A percentile compares a stretch with the other conserved stretches of the same genome.
phyloP scores from a whole-genome alignment of 495 filamentous ascomycete species.

The Platismatia glauca region DNA sequence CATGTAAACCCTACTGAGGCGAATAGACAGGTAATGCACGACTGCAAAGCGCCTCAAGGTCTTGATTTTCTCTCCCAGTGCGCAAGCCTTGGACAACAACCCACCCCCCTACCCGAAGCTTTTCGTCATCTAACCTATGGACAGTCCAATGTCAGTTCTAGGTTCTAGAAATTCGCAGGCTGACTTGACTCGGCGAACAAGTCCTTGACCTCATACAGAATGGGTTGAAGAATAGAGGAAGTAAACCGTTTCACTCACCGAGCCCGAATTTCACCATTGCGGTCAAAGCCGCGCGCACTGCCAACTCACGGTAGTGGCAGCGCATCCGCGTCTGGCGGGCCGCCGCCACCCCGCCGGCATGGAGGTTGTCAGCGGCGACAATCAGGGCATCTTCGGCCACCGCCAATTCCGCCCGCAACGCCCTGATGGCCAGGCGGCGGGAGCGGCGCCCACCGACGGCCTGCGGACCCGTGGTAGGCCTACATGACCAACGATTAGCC shows the following conservation, averaged over 20 bases:
- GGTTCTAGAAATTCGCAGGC: constrained; percentile 4
- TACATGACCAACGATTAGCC: constrained; percentile 13
- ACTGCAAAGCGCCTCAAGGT: constrained; percentile 10
- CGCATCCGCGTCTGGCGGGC: neutral
- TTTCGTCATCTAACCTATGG: constrained; percentile 9
- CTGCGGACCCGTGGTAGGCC: too few species aligned
- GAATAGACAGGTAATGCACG: constrained; percentile 7
- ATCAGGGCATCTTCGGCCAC: constrained; percentile 6
- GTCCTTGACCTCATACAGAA: constrained; percentile 9
- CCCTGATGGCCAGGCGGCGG: constrained; percentile 7
- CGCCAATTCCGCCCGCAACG: constrained; percentile 2
- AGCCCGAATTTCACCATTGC: constrained; percentile 5
- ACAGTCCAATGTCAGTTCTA: constrained; percentile 9
- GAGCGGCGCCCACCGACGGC: too few species aligned
- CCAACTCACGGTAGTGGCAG: neutral
- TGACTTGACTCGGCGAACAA: constrained; percentile 6
- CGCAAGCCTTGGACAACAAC: constrained; percentile 9
- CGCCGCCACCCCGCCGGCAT: constrained; percentile 1
- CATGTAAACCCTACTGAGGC: constrained; percentile 4
- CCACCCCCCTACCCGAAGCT: constrained; percentile 5
- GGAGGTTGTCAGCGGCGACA: neutral
- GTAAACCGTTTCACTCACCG: constrained; percentile 2
- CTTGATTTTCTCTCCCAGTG: constrained; percentile 1
- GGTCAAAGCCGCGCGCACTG: constrained; percentile 11
- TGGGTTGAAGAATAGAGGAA: constrained; percentile 5